Evolutionary conservation across 2,329 filamentous ascomycete species (phyloP), one percentile per base, ranked within the genome.

Genomic region (Lecanosticta acicola): DNA sequence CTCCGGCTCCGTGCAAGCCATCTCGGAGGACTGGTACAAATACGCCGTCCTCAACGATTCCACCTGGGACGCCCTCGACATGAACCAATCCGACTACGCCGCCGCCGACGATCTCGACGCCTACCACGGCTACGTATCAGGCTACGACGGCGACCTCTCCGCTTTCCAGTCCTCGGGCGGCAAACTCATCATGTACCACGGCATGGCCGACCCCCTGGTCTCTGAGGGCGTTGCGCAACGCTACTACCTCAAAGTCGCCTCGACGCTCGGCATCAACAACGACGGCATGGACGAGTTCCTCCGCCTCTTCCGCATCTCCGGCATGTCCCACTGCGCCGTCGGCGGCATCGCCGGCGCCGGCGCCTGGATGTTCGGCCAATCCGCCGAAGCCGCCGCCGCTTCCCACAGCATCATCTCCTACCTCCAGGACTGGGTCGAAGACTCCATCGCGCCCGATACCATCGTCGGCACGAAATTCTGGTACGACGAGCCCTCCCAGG

Each of bases 231-330:
- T 70, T 54, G 70, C 66, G 10, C 66, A 68, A 9, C 59, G 69
- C 10, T 76, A 76, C 65, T 76, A 76, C 59, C 62, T 74, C 38
- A 65, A 74, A 37, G 69, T 75, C 3, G 60, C 64, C 2, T n/a
- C 53, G 19, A 55, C 59, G 24, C 69, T 72, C 51, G 64, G 57
- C 26, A 51, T 68, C 19, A 51, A 65, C 36, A 66, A 71, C 45
- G 65, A 63, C 13, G 64, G 61, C 7, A 61, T 63, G 9, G 66
- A 68, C 43, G 57, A 62, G 43, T 68, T 68, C 56, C 55, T 71
- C 38, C 69, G 76, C 39, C 72, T 68, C 59, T 79, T 80, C 65
- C 68, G 68, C 24, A 73, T 73, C 59, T 72, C 59, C 46, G 78
- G 76, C 4, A 74, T 77, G 65, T 65, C 60, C 2, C 77, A 79